Conservation (phyloP, 495 filamentous ascomycete species). For the Daldinia concentrica region DNA sequence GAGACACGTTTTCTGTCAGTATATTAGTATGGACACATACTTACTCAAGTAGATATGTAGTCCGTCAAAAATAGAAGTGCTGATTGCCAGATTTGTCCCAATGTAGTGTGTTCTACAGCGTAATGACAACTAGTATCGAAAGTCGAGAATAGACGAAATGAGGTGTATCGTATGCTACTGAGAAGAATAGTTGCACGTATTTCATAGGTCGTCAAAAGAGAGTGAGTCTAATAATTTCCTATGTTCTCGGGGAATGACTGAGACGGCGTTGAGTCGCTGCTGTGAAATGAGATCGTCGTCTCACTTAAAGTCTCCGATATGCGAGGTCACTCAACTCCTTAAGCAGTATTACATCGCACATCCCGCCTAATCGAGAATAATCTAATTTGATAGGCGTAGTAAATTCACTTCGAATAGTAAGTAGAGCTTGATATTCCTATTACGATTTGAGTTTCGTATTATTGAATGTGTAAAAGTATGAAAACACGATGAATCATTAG, state of each 20-base stretch:
- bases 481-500: slow-evolving; percentile 1
- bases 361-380: neutral
- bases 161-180: too few relatives aligned
- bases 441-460: neutral
- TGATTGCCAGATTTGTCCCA: too few relatives aligned
- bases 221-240: too few relatives aligned
- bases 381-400: neutral
- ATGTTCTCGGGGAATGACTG: neutral
- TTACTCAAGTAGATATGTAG: too few relatives aligned
- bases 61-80: too few relatives aligned
- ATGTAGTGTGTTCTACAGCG: too few relatives aligned
- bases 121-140: too few relatives aligned
- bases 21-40: neutral
- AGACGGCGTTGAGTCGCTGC: neutral
- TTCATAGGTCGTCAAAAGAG: too few relatives aligned
- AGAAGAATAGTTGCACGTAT: too few relatives aligned
- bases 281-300: neutral
- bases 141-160: too few relatives aligned
- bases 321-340: neutral
- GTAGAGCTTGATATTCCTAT: neutral
- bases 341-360: neutral
- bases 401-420: neutral
- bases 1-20: neutral
- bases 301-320: neutral
- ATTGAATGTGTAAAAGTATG: neutral